Conservation (phyloP, 2,329 filamentous ascomycete genomes). For the Hymenoscyphus repandus region DNA sequence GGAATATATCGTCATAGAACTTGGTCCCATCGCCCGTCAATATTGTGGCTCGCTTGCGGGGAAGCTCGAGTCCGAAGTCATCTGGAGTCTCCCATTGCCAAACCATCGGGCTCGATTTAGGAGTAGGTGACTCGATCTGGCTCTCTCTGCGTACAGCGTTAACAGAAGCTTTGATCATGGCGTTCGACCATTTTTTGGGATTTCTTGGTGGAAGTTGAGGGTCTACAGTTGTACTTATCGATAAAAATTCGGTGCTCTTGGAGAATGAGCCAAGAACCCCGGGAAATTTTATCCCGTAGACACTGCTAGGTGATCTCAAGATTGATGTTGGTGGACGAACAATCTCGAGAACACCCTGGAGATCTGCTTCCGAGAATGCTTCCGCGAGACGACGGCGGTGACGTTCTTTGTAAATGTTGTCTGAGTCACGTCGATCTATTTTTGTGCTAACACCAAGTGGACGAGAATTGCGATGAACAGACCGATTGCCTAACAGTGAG, state of each 20-base stretch:
- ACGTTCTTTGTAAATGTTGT: constrained; percentile 9
- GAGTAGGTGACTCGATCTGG: constrained; percentile 22
- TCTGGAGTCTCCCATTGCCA: constrained; percentile 6
- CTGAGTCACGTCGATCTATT: constrained; percentile 1
- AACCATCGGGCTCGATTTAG: constrained; percentile 15
- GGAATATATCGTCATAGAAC: neutral
- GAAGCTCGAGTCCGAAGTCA: constrained; percentile 1
- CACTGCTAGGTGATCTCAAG: neutral
- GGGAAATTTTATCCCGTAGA: no score
- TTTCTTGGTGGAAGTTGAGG: neutral
- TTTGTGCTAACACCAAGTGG: neutral
- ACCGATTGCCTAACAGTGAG: neutral
- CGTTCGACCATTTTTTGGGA: constrained; percentile 16
- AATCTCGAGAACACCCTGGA: constrained; percentile 7
- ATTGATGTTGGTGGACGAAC: constrained; percentile 2
- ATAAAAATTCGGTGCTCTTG: no score
- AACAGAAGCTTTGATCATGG: constrained; percentile 15
- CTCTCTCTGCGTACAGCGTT: constrained; percentile 13
- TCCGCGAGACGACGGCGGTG: constrained; percentile 6
- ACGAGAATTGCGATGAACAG: neutral
- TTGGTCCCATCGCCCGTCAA: neutral
- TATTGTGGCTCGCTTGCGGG: neutral
- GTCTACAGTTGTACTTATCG: no score
- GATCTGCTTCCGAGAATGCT: neutral
- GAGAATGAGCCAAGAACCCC: no score